Base-by-base conservation (phyloP, 139 green algal genomes). In the Mesotaenium endlicherianum region DNA sequence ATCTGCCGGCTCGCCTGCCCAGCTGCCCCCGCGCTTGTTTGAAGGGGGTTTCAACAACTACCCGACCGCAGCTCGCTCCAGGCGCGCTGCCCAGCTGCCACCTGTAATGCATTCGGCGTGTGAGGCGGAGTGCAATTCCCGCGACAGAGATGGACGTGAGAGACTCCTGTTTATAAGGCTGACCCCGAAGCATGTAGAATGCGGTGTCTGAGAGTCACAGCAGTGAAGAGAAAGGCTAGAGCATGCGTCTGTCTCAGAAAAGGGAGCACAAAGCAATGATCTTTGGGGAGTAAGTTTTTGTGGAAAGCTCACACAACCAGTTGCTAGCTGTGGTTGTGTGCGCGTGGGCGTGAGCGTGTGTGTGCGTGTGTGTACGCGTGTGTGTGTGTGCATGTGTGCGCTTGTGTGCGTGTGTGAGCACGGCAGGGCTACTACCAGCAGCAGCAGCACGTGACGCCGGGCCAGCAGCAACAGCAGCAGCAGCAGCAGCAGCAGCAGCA, bases 401-500 rank as follows among this genome's bases (percentile, higher is more conserved):
- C 26, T 26, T 64, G 20, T 26, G 20, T 64, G 26, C 26, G 53
- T 26, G 20, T 26, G 20, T 64, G 26, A 20, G 26, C 20, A 34
- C 20, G 26, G 20, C 30, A 76, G 67, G 67, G 67, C 20, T 76
- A 76, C 30, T 76, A 72, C 67, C 67, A 76, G 20, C 67, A n/a
- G n/a, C 67, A 53, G 67, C 70, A 79, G 47, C 70, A 79, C 40
- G 5, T 76, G 20, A 31, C 70, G 39, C 5, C 42, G 39, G 39
- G 47, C 8, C 42, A 76, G 11, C 6, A 70, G 6, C 70, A 58
- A 8, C 70, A 69, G 17, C 42, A 76, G 47, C 70, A 5, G 5
- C 70, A 79, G 45, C 67, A 76, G 67, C n/a, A 74, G 67, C 67
- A 76, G 67, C 67, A 76, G 67, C 67, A 76, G 31, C 53, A 64